Percentiles rank a stretch among this genome's conserved stretches.
Evolutionary conservation across 306 rosid genomes (phyloP).

Genomic region (Quercus glauca): DNA sequence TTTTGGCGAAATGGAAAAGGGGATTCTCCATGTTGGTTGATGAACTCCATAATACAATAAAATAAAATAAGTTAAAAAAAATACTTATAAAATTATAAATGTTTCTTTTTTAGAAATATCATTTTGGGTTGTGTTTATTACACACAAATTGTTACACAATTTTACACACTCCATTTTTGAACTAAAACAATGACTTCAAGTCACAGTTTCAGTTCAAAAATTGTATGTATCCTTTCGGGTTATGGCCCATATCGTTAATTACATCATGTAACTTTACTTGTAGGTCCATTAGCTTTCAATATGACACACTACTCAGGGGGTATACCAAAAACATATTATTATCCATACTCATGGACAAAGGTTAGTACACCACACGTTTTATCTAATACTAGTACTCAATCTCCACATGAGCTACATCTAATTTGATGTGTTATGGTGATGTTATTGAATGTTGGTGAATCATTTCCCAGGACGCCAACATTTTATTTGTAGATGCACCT

Average conservation of each 20-base stretch:
- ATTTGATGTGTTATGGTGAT: not conserved
- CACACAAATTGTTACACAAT: too few species aligned
- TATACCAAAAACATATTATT: not conserved
- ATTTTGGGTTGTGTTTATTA: not conserved
- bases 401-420: not conserved
- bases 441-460: not conserved
- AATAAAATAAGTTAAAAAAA: too few species aligned
- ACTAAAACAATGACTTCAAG: too few species aligned
- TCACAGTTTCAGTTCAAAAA: too few species aligned
- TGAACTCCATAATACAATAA: not conserved
- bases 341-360: constrained; percentile 19
- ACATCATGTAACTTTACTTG: not conserved
- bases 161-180: too few species aligned
- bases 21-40: not conserved
- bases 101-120: not conserved
- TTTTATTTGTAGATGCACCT: constrained; percentile 24
- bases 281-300: constrained; percentile 28
- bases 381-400: too few species aligned
- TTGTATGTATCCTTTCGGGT: too few species aligned
- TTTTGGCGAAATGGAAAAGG: not conserved
- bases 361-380: not conserved
- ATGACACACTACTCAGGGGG: not conserved
- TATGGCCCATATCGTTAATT: too few species aligned
- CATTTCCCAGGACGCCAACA: constrained; percentile 8
- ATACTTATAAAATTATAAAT: not conserved